Percentiles rank a stretch among this genome's conserved stretches.
Conservation (phyloP, 768 basidiomycete genomes). For the Serendipita sp. region DNA sequence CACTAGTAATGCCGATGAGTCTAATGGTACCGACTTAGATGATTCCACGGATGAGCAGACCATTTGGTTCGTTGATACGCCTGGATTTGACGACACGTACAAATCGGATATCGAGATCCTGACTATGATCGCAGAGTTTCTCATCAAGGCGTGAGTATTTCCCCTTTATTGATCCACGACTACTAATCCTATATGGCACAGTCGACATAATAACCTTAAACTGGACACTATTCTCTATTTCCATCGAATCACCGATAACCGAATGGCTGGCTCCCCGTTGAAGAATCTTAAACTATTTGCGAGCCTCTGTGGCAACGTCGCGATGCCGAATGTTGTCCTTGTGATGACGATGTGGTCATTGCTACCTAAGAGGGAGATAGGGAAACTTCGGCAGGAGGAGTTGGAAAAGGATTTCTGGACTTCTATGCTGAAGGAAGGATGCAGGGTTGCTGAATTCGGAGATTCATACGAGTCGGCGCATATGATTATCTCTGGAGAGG, state of each 20-base stretch:
- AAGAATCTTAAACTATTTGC: not conserved
- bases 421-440: not conserved
- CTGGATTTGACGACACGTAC: conserved; percentile 15
- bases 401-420: not conserved
- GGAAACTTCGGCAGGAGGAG: not conserved
- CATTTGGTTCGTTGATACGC: conserved; percentile 8
- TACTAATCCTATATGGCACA: not conserved
- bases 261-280: not conserved
- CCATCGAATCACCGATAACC: not conserved
- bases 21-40: too few species aligned
- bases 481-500: conserved; percentile 6
- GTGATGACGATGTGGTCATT: not conserved
- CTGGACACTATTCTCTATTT: not conserved
- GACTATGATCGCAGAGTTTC: conserved; percentile 15
- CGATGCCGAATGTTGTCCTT: not conserved
- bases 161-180: not conserved
- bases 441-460: not conserved
- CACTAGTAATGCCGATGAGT: too few species aligned
- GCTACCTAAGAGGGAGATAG: not conserved
- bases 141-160: not conserved
- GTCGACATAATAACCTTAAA: not conserved
- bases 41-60: too few species aligned
- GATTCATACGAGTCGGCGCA: conserved; percentile 1
- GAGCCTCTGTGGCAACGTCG: not conserved
- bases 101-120: conserved; percentile 17